phyloP scores from a whole-genome alignment of 441 rosid species.

The Populus tomentosa region DNA sequence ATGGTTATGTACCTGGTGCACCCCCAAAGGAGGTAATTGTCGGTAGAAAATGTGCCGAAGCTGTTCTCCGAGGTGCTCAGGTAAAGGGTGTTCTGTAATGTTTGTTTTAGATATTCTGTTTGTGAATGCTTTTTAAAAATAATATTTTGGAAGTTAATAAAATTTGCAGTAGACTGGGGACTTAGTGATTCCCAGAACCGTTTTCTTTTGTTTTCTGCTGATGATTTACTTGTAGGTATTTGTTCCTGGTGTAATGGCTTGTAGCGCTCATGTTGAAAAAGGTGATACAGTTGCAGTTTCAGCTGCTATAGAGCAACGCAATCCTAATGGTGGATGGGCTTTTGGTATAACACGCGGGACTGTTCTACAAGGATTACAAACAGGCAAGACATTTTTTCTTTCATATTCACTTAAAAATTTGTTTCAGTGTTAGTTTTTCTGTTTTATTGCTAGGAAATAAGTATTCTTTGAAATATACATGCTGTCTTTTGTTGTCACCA shows the following conservation, averaged over 20 bases:
- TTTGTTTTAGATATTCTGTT: background rate
- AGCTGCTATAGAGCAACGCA: constrained; percentile 77
- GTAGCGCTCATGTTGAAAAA: constrained; percentile 93
- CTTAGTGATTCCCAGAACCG: background rate
- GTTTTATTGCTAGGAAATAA: background rate
- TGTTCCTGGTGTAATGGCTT: constrained; percentile 96
- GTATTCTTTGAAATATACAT: background rate
- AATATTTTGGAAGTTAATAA: background rate
- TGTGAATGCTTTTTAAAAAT: background rate
- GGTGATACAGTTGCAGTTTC: constrained; percentile 93
- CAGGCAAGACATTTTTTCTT: constrained; percentile 46
- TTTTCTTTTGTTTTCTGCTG: constrained; percentile 18
- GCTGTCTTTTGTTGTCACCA: no score
- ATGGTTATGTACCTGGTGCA: constrained; percentile 40
- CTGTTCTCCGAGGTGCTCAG: constrained; percentile 99
- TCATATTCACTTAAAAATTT: constrained; percentile 2
- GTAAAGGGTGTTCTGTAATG: constrained; percentile 24
- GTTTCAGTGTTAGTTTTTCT: background rate
- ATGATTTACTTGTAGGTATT: constrained; percentile 55
- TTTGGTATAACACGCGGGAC: constrained; percentile 87
- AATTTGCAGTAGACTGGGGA: background rate
- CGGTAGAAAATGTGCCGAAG: constrained; percentile 96
- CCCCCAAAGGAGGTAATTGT: constrained; percentile 88
- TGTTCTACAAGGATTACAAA: constrained; percentile 68
- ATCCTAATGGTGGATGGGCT: constrained; percentile 69